A percentile compares a stretch with the other conserved stretches of the same genome.
These are phyloP conservation scores for Phytopythium oedochilum DNA, from an alignment of 352 stramenopile genomes.

Conservation along the genomic window DNA sequence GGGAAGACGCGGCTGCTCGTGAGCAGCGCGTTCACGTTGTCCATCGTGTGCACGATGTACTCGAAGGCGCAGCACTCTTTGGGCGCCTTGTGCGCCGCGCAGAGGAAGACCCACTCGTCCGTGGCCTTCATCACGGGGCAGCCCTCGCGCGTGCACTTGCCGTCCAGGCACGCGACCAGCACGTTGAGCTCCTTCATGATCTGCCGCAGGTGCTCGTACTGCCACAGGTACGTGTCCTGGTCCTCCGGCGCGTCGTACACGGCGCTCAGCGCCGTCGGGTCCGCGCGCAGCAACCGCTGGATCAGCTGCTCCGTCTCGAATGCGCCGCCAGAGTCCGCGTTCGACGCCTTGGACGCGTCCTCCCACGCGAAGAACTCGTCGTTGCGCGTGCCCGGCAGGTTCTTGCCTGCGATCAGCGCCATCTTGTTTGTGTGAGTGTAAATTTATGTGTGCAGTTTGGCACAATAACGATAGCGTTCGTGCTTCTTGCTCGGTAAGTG, in stretches of 20 bases:
- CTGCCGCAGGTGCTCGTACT: slow-evolving; percentile 82
- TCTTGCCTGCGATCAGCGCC: slow-evolving; percentile 59
- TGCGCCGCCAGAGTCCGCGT: slow-evolving; percentile 34
- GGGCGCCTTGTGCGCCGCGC: slow-evolving; percentile 74
- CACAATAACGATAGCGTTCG: too few species aligned
- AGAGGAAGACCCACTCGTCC: slow-evolving; percentile 85
- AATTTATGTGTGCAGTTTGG: too few species aligned
- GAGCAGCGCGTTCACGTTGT: slow-evolving; percentile 84
- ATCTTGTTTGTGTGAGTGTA: slow-evolving; percentile 12
- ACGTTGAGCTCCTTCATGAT: slow-evolving; percentile 84
- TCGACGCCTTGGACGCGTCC: slow-evolving; percentile 10
- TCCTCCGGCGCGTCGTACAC: slow-evolving; percentile 77
- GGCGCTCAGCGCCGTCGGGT: slow-evolving; percentile 47
- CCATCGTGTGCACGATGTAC: slow-evolving; percentile 84
- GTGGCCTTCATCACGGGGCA: slow-evolving; percentile 82
- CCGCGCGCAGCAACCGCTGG: slow-evolving; percentile 57
- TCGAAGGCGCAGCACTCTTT: slow-evolving; percentile 84
- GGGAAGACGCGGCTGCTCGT: slow-evolving; percentile 80
- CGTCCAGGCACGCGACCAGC: slow-evolving; percentile 60
- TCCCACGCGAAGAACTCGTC: slow-evolving; percentile 83
- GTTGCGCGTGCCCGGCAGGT: slow-evolving; percentile 64
- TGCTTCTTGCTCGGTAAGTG: too few species aligned
- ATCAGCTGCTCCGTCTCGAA: slow-evolving; percentile 81
- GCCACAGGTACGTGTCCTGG: slow-evolving; percentile 82
- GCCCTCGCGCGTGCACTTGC: slow-evolving; percentile 58